Base-by-base conservation (phyloP, 192 early-diverging fungal genomes). In the Rhizophagus prolifer region DNA sequence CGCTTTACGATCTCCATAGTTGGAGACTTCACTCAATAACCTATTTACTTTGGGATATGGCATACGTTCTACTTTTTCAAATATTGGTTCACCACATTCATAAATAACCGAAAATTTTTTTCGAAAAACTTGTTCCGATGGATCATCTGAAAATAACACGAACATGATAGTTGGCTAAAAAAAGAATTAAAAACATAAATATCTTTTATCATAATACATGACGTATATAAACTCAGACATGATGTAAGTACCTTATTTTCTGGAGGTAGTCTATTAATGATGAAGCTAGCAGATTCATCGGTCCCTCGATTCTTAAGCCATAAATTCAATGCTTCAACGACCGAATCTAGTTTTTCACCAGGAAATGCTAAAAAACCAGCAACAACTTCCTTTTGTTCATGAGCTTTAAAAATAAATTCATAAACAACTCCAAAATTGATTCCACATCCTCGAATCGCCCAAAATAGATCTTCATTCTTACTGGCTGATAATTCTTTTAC, bases 371-470 rank as follows among this genome's bases (percentile, higher is more conserved):
- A 26, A 0, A 36, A 21, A 8, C 77, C 81, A 46, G 44, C 66
- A 69, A 72, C 79, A 12, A 79, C 58, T 30, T 63, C 23, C n/a
- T n/a, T n/a, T n/a, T n/a, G n/a, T n/a, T n/a, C n/a, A n/a, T n/a
- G n/a, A n/a, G n/a, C n/a, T n/a, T n/a, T n/a, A n/a, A n/a, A n/a
- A n/a, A n/a, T n/a, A n/a, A n/a, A n/a, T n/a, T n/a, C n/a, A n/a
- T n/a, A n/a, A n/a, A n/a, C n/a, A n/a, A n/a, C n/a, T n/a, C n/a
- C n/a, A n/a, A n/a, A n/a, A n/a, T n/a, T n/a, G 23, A 41, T 79
- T 12, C 85, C 85, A 34, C 78, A 83, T 4, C 87, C 87, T 31
- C 87, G 81, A 6, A 88, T 74, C 16, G 81, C 87, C 79, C 84
- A 87, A 67, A 84, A 87, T 16, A 88, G 59, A 66, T 87, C 84